Percentiles rank a stretch among this genome's conserved stretches.
Conservation (phyloP, 2,329 filamentous ascomycete species). For the Exophiala mesophila region DNA sequence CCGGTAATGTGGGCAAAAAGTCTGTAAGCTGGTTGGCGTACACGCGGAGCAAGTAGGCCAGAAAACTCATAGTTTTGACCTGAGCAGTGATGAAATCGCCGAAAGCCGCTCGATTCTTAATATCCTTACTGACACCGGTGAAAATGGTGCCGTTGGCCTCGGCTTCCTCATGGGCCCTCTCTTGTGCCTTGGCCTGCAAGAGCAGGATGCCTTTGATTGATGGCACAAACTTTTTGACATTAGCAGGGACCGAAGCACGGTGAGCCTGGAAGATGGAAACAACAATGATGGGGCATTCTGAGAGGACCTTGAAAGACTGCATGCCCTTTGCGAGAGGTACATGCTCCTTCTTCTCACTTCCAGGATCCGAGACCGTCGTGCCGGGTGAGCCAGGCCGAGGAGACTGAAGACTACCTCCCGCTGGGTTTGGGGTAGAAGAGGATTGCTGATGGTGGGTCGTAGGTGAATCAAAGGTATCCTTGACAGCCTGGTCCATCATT, state of each 20-base stretch:
- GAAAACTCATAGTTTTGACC: constrained; percentile 98
- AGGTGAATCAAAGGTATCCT: constrained; percentile 85
- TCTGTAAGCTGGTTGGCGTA: constrained; percentile 83
- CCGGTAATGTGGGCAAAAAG: constrained; percentile 78
- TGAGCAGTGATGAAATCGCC: constrained; percentile 97
- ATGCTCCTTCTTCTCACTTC: constrained; percentile 73
- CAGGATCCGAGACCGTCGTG: constrained; percentile 70
- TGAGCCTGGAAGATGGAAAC: constrained; percentile 98
- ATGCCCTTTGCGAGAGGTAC: constrained; percentile 84
- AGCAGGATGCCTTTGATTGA: constrained; percentile 86
- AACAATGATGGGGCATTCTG: constrained; percentile 97
- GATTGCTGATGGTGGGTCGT: constrained; percentile 32
- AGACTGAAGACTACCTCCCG: constrained; percentile 69
- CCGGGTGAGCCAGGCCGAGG: constrained; percentile 87
- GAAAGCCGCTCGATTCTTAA: constrained; percentile 89
- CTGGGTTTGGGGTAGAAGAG: constrained; percentile 49
- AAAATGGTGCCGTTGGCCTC: constrained; percentile 75
- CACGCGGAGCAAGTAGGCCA: constrained; percentile 85
- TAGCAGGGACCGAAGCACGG: constrained; percentile 68
- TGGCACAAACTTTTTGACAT: constrained; percentile 88
- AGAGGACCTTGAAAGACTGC: constrained; percentile 98
- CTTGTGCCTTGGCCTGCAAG: constrained; percentile 86
- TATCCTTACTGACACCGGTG: constrained; percentile 85
- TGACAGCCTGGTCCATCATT: constrained; percentile 90
- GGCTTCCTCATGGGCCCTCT: constrained; percentile 84